Base-by-base conservation (phyloP, 345 rosid species). In the Arabidopsis suecica region DNA sequence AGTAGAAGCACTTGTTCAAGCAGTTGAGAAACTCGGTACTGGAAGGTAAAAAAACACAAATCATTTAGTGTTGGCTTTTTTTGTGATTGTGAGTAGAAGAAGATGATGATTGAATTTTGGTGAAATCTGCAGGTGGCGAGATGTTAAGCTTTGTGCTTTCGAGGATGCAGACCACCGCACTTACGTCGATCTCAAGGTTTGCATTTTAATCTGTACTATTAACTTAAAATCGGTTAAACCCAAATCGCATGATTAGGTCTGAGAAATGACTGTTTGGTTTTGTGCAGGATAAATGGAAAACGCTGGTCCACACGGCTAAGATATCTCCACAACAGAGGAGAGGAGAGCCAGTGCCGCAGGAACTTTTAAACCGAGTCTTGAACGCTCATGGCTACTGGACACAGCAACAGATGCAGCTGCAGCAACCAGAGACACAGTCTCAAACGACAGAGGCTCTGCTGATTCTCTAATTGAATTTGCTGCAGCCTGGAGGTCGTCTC, bases 301-400 rank as follows among this genome's bases (percentile, higher is more conserved):
- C 97, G 5, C 88, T 95, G 34, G 96, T 95, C 65, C 99, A 92
- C 83, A 95, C 97, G 3, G 97, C 97, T 40, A 90, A 89, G 80
- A 95, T 95, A 82, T 84, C 97, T 28, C 97, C 97, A 3, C 93
- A 90, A 61, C 99, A 95, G 82, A 87, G 97, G 84, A 85, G 99
- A 82, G 99, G 97, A 77, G 97, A 90, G 86, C 93, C 96, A 7
- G 97, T 94, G 14, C 97, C 98, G 0, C 97, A 94, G 81, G 97
- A 90, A 69, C 96, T 91, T 47, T 57, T 94, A 66, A 90, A 94
- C 82, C 75, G 98, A 79, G 97, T 91, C 11, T 82, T 90, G 20
- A 79, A 79, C 1, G 96, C 96, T 1, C 98, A 91, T 23, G 93
- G 93, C 6, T 86, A 79, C 78, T 94, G 99, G 97, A 84, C 92